Base-by-base conservation (phyloP, 208 protist species). In the Acanthamoeba triangularis region DNA sequence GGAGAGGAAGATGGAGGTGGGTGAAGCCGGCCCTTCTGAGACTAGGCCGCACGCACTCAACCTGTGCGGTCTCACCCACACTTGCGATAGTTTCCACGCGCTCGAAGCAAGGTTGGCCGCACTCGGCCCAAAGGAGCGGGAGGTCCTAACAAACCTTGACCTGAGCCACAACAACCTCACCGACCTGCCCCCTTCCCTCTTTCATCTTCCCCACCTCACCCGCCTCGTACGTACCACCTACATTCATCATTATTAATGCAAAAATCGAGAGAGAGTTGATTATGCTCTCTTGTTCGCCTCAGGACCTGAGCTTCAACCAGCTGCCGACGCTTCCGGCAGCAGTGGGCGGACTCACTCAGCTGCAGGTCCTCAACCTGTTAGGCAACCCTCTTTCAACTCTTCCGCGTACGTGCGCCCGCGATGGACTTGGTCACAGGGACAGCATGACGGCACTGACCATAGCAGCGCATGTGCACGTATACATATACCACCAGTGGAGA, bases 141-240 rank as follows among this genome's bases (percentile, higher is more conserved):
- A 61, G 37, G 37, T 13, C 25, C 76, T 85, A 13, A 87, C 91
- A 0, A 67, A 52, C 6, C 91, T 95, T 1, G 6, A 37, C 37
- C 18, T 95, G 35, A 87, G 49, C 91, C n/a, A 87, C 67, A 95
- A 95, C 30, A 35, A 85, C 28, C 28, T 95, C 33, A 61, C 16
- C 52, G 14, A 0, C 25, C 28, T 95, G n/a, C 91, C 91, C 69
- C 5, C 18, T 14, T 8, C 41, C 69, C 28, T 88, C 28, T 49
- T 35, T 23, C 20, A 61, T 5, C 37, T 95, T 7, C 14, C 91
- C 30, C 33, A 82, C 3, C 91, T 95, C 67, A 23, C 37, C 11
- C 44, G 44, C 30, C 91, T 95, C 7, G 72, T 63, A 41, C 37
- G 88, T 63, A 30, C 44, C 8, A 28, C 7, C 49, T 54, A 1